Base-by-base conservation (phyloP, 1,284 basidiomycete species). In the Abortiporus biennis region DNA sequence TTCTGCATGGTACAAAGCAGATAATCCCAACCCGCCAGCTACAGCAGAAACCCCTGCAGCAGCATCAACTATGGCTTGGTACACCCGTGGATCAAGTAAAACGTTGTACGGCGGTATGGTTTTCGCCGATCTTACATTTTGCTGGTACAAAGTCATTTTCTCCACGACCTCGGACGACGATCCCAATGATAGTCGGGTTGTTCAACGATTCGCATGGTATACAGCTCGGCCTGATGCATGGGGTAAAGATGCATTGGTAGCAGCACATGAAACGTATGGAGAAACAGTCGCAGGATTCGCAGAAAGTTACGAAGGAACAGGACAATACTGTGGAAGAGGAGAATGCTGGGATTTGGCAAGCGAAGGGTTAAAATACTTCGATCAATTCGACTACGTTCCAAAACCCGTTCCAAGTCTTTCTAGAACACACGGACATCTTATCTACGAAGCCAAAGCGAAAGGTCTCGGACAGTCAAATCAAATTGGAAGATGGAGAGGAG, bases 291-390 rank as follows among this genome's bases (percentile, higher is more conserved):
- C 71, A 0, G 55, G 53, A 12, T 78, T 69, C 50, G 74, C 72
- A 19, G 68, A 73, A 54, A 55, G 62, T 33, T 76, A 67, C 50
- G 63, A 66, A 34, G 68, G 59, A 1, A 58, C 65, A 0, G 68
- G 71, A 2, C 49, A 61, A 45, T 69, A 65, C 40, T 72, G 76
- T 45, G 74, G 61, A 12, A 62, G 71, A 6, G 77, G 77, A 19
- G 74, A 77, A 51, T 79, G 76, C 54, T 80, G 77, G 77, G 74
- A 78, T 58, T 55, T 80, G 25, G 76, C 76, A 12, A 58, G 63
- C 47, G 69, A 77, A 54, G 75, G 67, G 22, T 58, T 78, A 42
- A 67, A 69, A 47, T 64, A 66, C 35, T 66, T 72, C 50, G 53
- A 61, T 6, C 56, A 64, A 37, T 70, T 60, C 54, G 66, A 70